Evolutionary conservation across 2,329 filamentous ascomycete genomes (phyloP), one percentile per base, ranked within the genome.

Genomic region (Sporothrix variecibatus): DNA sequence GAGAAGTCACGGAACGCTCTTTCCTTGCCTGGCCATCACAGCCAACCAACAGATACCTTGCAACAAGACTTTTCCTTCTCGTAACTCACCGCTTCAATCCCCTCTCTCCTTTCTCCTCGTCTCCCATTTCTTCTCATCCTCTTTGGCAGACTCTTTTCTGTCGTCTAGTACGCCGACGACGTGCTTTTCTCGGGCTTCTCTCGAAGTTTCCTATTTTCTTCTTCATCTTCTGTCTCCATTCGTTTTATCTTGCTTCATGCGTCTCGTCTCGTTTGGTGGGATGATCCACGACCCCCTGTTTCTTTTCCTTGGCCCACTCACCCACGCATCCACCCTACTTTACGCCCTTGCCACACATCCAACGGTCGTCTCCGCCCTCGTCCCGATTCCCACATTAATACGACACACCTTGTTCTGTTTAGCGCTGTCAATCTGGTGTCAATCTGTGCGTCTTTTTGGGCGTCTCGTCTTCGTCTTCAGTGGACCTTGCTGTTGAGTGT

Each of bases 291-390:
- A 17, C n/a, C 34, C 60, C 34, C 34, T 40, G 31, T 40, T 20
- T 20, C 17, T 58, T 34, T 62, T 62, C 4, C n/a, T 23, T 40
- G 31, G 31, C 60, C 60, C 60, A 11, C 60, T 40, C 60, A 38
- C 38, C 34, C 60, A 34, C 58, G 28, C 31, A 38, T 62, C 20
- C 31, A 26, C 51, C 12, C 51, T 11, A 56, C 51, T 2, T 15
- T 56, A 9, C 23, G 26, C 8, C 51, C 51, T 23, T 23, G 9
- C 12, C 23, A 56, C 56, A 60, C 58, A 38, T 62, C 58, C 34
- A 65, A 65, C 60, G 60, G 60, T 65, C 38, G 60, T 40, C 60
- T 20, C 60, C 60, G 60, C 43, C 34, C 60, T 43, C 60, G 11
- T 65, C 60, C 60, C 60, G n/a, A 65, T 26, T 43, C 60, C 60